A percentile compares a stretch with the other conserved stretches of the same genome.
phyloP scores from a whole-genome alignment of 2,329 filamentous ascomycete genomes.

The Colletotrichum tamarilloi region DNA sequence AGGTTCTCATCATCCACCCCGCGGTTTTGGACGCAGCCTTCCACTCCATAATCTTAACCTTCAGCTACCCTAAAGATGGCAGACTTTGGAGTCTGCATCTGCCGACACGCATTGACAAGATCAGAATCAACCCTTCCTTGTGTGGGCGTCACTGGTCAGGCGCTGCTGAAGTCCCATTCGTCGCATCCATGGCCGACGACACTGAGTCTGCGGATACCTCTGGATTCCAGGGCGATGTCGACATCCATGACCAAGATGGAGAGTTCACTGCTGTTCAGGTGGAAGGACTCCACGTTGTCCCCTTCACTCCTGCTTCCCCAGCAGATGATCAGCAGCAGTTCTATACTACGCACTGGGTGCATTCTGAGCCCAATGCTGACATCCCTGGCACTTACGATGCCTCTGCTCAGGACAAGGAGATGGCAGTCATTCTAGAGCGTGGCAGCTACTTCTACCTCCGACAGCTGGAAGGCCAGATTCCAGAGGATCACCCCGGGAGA shows the following conservation, averaged over 20 bases:
- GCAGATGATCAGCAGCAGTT: conserved; percentile 10
- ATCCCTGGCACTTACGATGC: conserved; percentile 37
- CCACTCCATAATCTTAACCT: conserved; percentile 46
- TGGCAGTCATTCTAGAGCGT: conserved; percentile 1
- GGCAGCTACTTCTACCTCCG: conserved; percentile 14
- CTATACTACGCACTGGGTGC: conserved; percentile 22
- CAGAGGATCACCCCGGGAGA: background rate
- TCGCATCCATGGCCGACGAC: conserved; percentile 1
- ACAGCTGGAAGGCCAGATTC: background rate
- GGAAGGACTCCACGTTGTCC: background rate
- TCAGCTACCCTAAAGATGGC: conserved; percentile 45
- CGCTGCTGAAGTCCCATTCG: background rate
- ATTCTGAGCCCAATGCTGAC: conserved; percentile 27
- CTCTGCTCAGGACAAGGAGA: conserved; percentile 34
- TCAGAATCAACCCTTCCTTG: conserved; percentile 15
- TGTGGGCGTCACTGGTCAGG: background rate
- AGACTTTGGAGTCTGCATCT: conserved; percentile 45
- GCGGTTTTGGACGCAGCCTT: conserved; percentile 47
- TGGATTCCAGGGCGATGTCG: conserved; percentile 22
- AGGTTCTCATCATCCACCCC: conserved; percentile 41
- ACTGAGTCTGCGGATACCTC: background rate
- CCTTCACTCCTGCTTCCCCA: background rate
- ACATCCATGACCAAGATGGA: background rate
- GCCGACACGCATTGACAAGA: conserved; percentile 40
- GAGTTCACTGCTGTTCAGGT: background rate